Percentiles rank a stretch among this genome's conserved stretches.
phyloP scores from a whole-genome alignment of 176 grass and related monocot species.

The Puya raimondii region DNA sequence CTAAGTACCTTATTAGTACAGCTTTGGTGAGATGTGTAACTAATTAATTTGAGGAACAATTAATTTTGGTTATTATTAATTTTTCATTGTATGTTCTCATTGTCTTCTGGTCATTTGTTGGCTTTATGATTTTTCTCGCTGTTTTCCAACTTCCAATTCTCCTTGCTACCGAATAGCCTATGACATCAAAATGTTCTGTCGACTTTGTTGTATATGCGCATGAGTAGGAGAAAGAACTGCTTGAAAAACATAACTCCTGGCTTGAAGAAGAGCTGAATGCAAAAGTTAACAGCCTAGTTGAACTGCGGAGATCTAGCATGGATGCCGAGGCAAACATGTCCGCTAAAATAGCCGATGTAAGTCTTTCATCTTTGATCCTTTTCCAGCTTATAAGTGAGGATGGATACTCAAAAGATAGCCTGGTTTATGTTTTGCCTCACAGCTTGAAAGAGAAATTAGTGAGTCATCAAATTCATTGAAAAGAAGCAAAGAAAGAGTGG shows the following conservation, averaged over 20 bases:
- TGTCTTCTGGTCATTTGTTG: neutral
- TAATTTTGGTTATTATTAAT: neutral
- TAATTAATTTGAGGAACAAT: neutral
- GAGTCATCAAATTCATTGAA: constrained; percentile 64
- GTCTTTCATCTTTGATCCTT: constrained; percentile 19
- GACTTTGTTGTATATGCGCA: neutral
- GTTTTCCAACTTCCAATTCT: neutral
- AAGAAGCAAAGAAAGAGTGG: constrained; percentile 45
- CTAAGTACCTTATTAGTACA: neutral
- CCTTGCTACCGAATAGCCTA: neutral
- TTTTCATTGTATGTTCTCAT: neutral
- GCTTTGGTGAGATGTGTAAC: neutral
- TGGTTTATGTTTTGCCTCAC: constrained; percentile 16
- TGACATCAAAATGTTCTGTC: neutral
- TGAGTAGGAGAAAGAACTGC: constrained; percentile 84
- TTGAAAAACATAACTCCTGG: constrained; percentile 74
- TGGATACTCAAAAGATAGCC: neutral
- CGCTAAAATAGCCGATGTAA: constrained; percentile 61
- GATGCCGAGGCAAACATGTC: constrained; percentile 74
- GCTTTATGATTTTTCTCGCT: neutral
- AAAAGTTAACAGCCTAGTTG: constrained; percentile 55
- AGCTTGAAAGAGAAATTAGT: constrained; percentile 84
- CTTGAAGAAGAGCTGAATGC: constrained; percentile 72
- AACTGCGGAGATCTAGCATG: constrained; percentile 65
- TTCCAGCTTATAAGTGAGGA: neutral